Percentiles rank a stretch among this genome's conserved stretches.
Conservation (phyloP, 2,329 filamentous ascomycete genomes). For the Nannizziopsis arthrosporioides region DNA sequence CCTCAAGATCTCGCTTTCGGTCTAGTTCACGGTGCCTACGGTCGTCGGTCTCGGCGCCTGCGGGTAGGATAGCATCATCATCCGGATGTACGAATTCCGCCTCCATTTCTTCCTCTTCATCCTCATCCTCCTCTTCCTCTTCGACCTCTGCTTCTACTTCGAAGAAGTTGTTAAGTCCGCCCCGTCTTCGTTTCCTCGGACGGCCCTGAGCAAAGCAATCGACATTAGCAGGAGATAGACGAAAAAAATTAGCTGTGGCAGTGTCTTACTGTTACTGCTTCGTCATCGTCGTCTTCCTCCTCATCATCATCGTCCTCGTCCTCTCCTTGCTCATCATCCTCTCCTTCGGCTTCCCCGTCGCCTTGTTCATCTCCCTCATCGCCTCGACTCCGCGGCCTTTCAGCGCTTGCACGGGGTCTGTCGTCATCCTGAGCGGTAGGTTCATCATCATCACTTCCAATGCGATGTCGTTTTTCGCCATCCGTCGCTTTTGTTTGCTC, state of each 20-base stretch:
- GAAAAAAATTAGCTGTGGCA: neutral
- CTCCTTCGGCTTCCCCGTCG: conserved; percentile 40
- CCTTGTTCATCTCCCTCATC: conserved; percentile 36
- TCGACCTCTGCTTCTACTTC: conserved; percentile 98
- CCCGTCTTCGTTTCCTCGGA: conserved; percentile 66
- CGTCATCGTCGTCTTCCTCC: conserved; percentile 34
- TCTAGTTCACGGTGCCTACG: conserved; percentile 89
- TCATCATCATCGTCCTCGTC: conserved; percentile 36
- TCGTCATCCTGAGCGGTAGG: conserved; percentile 36
- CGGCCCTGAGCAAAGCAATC: conserved; percentile 41
- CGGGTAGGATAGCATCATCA: conserved; percentile 64
- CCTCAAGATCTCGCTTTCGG: conserved; percentile 74
- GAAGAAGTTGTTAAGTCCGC: conserved; percentile 73
- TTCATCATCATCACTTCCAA: conserved; percentile 36
- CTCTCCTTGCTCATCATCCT: conserved; percentile 50
- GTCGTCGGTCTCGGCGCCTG: conserved; percentile 73
- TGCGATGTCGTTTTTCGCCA: conserved; percentile 14
- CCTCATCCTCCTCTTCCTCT: conserved; percentile 78
- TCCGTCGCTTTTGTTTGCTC: conserved; percentile 40
- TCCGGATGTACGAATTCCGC: conserved; percentile 83
- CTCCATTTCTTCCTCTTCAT: conserved; percentile 80
- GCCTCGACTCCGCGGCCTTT: conserved; percentile 23
- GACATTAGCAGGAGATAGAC: conserved; percentile 9
- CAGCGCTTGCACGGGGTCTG: conserved; percentile 18
- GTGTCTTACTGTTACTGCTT: conserved; percentile 39